Evolutionary conservation across 768 basidiomycete genomes (phyloP), one percentile per base, ranked within the genome.

Genomic region (Xerocomellus amylosporus): DNA sequence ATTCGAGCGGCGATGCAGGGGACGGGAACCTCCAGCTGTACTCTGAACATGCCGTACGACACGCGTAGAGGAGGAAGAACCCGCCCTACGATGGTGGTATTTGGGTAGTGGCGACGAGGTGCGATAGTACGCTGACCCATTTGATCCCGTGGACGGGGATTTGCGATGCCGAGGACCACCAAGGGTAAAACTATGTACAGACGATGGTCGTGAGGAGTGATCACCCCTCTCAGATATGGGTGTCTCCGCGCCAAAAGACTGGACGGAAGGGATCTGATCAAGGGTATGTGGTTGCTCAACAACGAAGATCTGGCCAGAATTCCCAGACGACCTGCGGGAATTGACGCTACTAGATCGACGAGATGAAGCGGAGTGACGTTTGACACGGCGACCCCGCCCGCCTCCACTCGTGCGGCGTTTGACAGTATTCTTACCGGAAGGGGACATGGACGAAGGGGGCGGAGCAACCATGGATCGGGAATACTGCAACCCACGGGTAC

Each of bases 331-430:
- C 38, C 93, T 77, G 34, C 88, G 77, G 7, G 94, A 97, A 65
- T 93, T 94, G 58, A 94, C 88, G 54, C 91, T 93, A 67, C 91
- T 94, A 14, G 93, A 95, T 26, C 94, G 84, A 44, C 89, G 82
- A 22, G 93, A 95, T 0, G 89, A 90, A 40, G 85, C 73, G 0
- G 88, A 88, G 0, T 84, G 84, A 15, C 90, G 81, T 48, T 87
- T 86, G 15, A 77, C 73, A 52, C 86, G 80, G 55, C 86, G 80
- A 17, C 78, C 78, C 41, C 68, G 71, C 19, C 69, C 67, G 2
- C 69, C 72, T 31, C 74, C 76, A 58, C 83, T 82, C 13, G 78
- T 65, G 41, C 81, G 74, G 44, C 81, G 78, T 66, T 84, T 83
- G 37, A 79, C 68, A 5, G 77, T 71, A 1, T 71, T 74, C 24